Percentiles rank a stretch among this genome's conserved stretches.
These are phyloP conservation scores for Rutstroemia sydowiana DNA, from an alignment of 2,329 filamentous ascomycete genomes.

Conservation along the genomic window DNA sequence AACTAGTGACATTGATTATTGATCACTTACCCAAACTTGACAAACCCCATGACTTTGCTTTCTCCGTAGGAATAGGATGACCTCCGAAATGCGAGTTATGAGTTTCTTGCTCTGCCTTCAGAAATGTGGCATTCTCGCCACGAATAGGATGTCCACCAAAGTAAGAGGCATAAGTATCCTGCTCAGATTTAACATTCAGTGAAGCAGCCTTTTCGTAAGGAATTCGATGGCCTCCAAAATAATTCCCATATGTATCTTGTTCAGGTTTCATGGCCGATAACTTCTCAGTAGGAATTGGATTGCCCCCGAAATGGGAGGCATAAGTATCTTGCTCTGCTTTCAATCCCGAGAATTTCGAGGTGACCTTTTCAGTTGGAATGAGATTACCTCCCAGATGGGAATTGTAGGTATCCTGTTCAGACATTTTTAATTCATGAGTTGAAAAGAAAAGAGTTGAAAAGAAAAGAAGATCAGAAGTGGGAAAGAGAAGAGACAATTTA, in stretches of 20 bases:
- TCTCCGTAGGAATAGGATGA: conserved; percentile 1
- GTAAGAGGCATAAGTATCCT: conserved; percentile 5
- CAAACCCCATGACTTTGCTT: background rate
- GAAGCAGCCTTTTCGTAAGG: background rate
- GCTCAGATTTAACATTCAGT: background rate
- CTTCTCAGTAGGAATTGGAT: background rate
- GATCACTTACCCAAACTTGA: background rate
- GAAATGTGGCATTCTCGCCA: background rate
- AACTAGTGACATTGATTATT: background rate
- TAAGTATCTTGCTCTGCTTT: background rate
- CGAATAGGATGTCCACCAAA: conserved; percentile 1
- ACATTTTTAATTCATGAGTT: background rate
- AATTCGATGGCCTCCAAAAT: background rate
- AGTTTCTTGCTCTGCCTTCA: conserved; percentile 2
- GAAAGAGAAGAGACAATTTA: background rate
- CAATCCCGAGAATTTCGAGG: background rate
- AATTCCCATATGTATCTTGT: background rate
- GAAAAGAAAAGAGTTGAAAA: background rate
- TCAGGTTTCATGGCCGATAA: background rate
- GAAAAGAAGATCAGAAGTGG: background rate
- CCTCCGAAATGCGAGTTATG: conserved; percentile 8
- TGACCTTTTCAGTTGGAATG: background rate
- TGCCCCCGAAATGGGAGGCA: background rate
- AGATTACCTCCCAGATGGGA: conserved; percentile 9
- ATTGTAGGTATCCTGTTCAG: conserved; percentile 7